These are phyloP conservation scores for Exobasidium rhododendri DNA, from an alignment of 1,284 basidiomycete species.

Conservation along the genomic window DNA sequence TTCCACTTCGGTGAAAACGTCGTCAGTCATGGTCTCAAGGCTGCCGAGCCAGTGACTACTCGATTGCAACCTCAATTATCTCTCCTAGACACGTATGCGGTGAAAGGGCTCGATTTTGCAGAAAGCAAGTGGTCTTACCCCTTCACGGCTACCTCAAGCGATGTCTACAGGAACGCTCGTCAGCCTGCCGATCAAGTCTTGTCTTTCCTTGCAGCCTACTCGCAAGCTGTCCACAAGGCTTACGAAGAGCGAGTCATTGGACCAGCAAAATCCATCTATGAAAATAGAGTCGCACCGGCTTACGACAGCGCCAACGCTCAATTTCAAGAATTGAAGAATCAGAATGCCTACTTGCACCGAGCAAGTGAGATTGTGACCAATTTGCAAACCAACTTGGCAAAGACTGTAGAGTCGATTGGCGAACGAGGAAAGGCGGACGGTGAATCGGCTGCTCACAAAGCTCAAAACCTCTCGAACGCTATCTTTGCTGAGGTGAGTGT, in stretches of 20 bases:
- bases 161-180: slow-evolving; percentile 38
- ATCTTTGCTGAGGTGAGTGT: slow-evolving; percentile 45
- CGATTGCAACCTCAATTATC: slow-evolving; percentile 46
- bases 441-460: slow-evolving; percentile 45
- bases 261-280: slow-evolving; percentile 42
- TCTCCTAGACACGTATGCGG: slow-evolving; percentile 38
- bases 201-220: slow-evolving; percentile 32
- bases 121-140: slow-evolving; percentile 51
- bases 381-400: slow-evolving; percentile 39
- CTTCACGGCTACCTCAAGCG: slow-evolving; percentile 47
- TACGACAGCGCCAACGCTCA: slow-evolving; percentile 34
- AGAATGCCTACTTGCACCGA: slow-evolving; percentile 46
- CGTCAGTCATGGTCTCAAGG: slow-evolving; percentile 33
- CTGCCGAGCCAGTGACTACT: slow-evolving; percentile 41
- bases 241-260: slow-evolving; percentile 44
- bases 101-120: slow-evolving; percentile 47
- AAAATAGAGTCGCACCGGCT: slow-evolving; percentile 36
- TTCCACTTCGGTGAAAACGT: slow-evolving; percentile 41
- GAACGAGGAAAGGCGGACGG: slow-evolving; percentile 37
- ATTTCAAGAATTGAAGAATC: slow-evolving; percentile 48
- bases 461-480: slow-evolving; percentile 40
- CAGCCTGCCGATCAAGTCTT: slow-evolving; percentile 36
- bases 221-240: slow-evolving; percentile 30
- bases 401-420: slow-evolving; percentile 40
- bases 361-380: slow-evolving; percentile 44